These are phyloP conservation scores for Sedum album DNA, from an alignment of 164 flowering plant species.

Conservation along the genomic window DNA sequence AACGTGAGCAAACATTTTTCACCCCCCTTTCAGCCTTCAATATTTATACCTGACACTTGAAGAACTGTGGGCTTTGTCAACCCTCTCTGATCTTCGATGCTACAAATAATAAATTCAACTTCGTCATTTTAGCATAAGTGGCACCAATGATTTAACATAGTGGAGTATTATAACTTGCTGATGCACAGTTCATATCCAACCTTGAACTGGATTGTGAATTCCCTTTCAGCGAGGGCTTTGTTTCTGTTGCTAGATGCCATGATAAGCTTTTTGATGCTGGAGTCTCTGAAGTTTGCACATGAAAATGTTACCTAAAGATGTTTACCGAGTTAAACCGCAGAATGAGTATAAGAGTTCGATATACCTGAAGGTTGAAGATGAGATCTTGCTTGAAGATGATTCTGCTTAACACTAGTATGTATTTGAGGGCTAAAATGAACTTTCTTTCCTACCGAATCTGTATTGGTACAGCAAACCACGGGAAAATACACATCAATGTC, in stretches of 20 bases:
- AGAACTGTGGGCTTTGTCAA: not conserved
- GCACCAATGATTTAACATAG: too few relatives aligned
- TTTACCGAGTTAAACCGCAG: too few relatives aligned
- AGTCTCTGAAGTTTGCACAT: too few relatives aligned
- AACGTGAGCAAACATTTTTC: too few relatives aligned
- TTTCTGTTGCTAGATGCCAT: constrained; percentile 88
- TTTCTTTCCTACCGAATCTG: constrained; percentile 71
- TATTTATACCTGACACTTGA: not conserved
- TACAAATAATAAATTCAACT: not conserved
- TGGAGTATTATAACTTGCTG: not conserved
- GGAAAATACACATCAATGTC: too few relatives aligned
- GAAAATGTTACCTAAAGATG: too few relatives aligned
- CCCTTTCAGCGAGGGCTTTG: constrained; percentile 52
- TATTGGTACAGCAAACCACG: too few relatives aligned
- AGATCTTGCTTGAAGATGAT: constrained; percentile 36
- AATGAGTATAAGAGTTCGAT: too few relatives aligned
- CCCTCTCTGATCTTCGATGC: not conserved
- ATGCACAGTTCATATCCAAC: constrained; percentile 20
- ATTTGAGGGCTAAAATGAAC: constrained; percentile 65
- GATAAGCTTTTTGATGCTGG: constrained; percentile 73
- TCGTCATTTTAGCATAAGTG: not conserved
- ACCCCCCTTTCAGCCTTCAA: too few relatives aligned
- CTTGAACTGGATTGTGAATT: constrained; percentile 21
- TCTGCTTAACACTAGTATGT: constrained; percentile 46
- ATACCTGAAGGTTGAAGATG: constrained; percentile 69